Evolutionary conservation across 1,284 basidiomycete genomes (phyloP), one percentile per base, ranked within the genome.

Genomic region (Schizopora paradoxa): DNA sequence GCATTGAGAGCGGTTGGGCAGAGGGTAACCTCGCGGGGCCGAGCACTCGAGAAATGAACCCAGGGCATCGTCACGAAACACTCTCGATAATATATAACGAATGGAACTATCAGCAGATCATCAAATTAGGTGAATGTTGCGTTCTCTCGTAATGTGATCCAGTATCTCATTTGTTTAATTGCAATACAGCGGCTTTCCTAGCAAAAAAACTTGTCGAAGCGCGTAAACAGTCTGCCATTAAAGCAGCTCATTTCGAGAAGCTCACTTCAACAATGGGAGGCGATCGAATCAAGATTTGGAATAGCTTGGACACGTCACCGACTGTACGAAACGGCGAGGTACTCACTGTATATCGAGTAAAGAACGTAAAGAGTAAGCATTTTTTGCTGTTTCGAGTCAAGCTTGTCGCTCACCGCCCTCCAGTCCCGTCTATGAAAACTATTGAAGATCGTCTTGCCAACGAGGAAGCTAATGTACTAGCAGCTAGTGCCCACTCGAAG

Each of bases 1-100:
- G 56, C 0, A 54, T 62, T 3, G 58, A 61, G 43, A 35, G 53
- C 1, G 37, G 43, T 2, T 63, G 61, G 61, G 23, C 59, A 0
- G 21, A 51, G 2, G 41, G 54, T 5, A 60, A 60, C 21, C 50
- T 53, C 3, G 11, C 49, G 10, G 47, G 41, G 3, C 51, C 28
- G 13, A 47, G 51, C 38, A 58, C 57, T 0, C 51, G 53, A 33
- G 57, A 62, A 27, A 59, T 60, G 59, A 56, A 54, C 8, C 44
- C 53, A 5, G 61, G 56, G 1, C 31, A 48, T 13, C 40, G 56
- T 6, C 54, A 51, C 21, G 58, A 62, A 33, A 47, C 53, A 0
- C 27, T 61, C 5, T 50, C 61, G 8, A 55, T 59, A 29, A 48
- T 52, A 31, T 42, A 51, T 5, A 48, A 46, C 19, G 38, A 50